Conservation (phyloP, 257 asterid species). For the Thymus quinquecostatus region DNA sequence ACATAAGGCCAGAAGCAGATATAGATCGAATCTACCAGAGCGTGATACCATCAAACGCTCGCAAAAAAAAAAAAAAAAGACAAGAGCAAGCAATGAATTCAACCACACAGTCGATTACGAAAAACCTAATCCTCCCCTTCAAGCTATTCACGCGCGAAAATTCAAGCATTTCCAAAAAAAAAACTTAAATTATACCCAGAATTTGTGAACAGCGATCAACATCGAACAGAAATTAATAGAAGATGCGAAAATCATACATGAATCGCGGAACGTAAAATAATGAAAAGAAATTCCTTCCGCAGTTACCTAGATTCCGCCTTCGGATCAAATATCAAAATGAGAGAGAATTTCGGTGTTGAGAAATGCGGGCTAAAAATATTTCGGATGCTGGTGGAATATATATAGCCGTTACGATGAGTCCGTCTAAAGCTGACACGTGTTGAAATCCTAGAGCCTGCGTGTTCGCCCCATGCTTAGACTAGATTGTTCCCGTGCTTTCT, state of each 20-base stretch:
- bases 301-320: slow-evolving; percentile 26
- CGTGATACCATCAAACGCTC: too few relatives aligned
- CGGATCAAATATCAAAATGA: background rate
- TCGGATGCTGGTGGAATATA: background rate
- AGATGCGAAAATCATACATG: background rate
- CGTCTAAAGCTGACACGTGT: slow-evolving; percentile 29
- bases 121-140: background rate
- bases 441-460: background rate
- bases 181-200: too few relatives aligned
- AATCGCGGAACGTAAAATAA: background rate
- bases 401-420: slow-evolving; percentile 12
- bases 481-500: slow-evolving; percentile 39
- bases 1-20: background rate
- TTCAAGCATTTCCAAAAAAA: background rate
- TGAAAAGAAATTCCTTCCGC: background rate
- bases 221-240: background rate
- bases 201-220: background rate
- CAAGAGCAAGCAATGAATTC: background rate
- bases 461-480: background rate
- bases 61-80: background rate
- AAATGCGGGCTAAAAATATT: background rate
- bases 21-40: background rate
- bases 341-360: background rate
- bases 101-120: background rate
- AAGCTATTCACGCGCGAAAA: background rate